Evolutionary conservation across 371 early-diverging fungal genomes (phyloP).

Genomic region (Circinella umbellata): DNA sequence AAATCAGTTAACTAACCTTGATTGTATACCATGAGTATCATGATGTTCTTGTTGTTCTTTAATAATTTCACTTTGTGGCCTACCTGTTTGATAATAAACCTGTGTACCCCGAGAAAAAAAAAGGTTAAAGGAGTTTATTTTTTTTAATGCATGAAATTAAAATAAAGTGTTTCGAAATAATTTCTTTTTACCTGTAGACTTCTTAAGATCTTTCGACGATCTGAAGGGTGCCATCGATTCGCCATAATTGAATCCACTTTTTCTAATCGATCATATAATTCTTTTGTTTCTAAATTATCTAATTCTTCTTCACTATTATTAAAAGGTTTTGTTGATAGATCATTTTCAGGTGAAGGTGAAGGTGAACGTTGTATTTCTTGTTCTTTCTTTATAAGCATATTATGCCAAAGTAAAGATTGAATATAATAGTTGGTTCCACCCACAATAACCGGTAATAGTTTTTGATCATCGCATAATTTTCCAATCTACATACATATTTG

Average conservation of each 20-base stretch:
- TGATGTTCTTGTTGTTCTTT: slow-evolving; percentile 62
- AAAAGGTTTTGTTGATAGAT: not conserved
- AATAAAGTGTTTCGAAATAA: too few relatives aligned
- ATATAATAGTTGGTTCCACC: slow-evolving; percentile 98
- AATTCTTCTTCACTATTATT: slow-evolving; percentile 16
- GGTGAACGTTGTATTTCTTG: slow-evolving; percentile 16
- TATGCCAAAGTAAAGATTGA: slow-evolving; percentile 85
- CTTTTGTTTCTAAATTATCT: slow-evolving; percentile 47
- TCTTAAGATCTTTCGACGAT: slow-evolving; percentile 86
- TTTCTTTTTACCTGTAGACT: slow-evolving; percentile 67
- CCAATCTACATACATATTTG: slow-evolving; percentile 60
- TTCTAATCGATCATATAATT: slow-evolving; percentile 65
- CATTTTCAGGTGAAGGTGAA: slow-evolving; percentile 19
- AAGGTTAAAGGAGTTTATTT: too few relatives aligned
- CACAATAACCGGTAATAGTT: slow-evolving; percentile 83
- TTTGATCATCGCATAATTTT: slow-evolving; percentile 65
- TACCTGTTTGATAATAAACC: slow-evolving; percentile 76
- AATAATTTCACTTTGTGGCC: slow-evolving; percentile 73
- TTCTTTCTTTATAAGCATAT: slow-evolving; percentile 55
- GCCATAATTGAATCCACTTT: slow-evolving; percentile 89
- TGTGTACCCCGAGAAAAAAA: slow-evolving; percentile 18
- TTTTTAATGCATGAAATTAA: too few relatives aligned
- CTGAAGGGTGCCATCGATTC: slow-evolving; percentile 90
- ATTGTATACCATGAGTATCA: slow-evolving; percentile 32
- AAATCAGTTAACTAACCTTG: slow-evolving; percentile 22